These are phyloP conservation scores for Heteromeles arbutifolia DNA, from an alignment of 306 rosid genomes.

Conservation along the genomic window DNA sequence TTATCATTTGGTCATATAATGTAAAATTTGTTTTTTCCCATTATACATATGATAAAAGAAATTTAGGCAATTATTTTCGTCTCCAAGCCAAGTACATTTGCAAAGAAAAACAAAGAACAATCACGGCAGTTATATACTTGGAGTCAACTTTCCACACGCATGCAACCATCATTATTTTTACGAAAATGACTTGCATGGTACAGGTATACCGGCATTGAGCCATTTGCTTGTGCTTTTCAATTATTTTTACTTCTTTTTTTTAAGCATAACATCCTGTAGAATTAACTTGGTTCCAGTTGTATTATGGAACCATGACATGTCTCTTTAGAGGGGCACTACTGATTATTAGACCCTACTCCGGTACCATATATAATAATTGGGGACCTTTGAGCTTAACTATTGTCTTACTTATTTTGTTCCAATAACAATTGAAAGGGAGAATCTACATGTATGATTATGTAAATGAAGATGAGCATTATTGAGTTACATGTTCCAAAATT, in stretches of 20 bases:
- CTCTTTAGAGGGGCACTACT: not conserved
- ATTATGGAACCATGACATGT: not conserved
- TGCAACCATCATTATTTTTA: not conserved
- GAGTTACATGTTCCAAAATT: not conserved
- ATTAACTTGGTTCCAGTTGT: not conserved
- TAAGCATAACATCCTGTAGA: not conserved
- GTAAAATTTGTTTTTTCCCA: not conserved
- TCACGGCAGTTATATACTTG: not conserved
- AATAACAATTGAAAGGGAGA: not conserved
- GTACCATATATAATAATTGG: not conserved
- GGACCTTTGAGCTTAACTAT: not conserved
- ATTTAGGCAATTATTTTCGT: not conserved
- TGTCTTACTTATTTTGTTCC: not conserved
- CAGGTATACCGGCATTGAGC: fast-evolving
- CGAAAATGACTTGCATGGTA: no score
- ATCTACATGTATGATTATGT: not conserved
- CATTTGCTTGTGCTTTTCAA: not conserved
- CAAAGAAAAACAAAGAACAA: not conserved
- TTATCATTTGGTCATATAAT: not conserved
- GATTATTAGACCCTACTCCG: not conserved
- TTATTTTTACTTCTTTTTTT: not conserved
- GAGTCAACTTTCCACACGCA: not conserved
- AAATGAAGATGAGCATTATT: not conserved
- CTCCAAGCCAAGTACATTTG: not conserved
- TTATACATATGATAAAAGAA: not conserved